These are phyloP conservation scores for Oryza australiensis DNA, from an alignment of 176 grass and related monocot species.

Conservation along the genomic window DNA sequence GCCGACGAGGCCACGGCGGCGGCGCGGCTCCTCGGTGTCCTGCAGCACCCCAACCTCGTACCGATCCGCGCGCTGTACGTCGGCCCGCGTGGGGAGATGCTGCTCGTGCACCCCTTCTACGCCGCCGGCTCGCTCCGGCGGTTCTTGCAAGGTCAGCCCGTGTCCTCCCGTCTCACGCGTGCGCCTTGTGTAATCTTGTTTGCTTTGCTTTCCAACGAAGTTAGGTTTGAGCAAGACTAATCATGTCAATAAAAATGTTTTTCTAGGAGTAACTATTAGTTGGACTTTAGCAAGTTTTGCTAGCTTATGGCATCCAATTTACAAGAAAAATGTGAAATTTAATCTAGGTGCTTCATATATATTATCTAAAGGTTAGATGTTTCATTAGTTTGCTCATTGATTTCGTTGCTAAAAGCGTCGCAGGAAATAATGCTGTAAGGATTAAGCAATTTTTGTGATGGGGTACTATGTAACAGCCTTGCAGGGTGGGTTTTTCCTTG, in stretches of 20 bases:
- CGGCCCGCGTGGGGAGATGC: constrained; percentile 85
- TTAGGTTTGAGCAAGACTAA: constrained; percentile 19
- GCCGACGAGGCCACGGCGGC: constrained; percentile 54
- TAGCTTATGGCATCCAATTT: constrained; percentile 4
- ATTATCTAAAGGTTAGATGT: not conserved
- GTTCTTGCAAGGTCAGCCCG: constrained; percentile 60
- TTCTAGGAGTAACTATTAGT: not conserved
- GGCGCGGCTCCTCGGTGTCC: constrained; percentile 51
- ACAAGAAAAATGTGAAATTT: not conserved
- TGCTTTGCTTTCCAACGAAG: constrained; percentile 39
- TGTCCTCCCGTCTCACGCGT: not conserved
- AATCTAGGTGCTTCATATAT: not conserved
- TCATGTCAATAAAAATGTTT: constrained; percentile 27
- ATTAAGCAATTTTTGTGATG: constrained; percentile 17
- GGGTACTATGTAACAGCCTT: constrained; percentile 35
- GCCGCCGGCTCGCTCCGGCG: constrained; percentile 73
- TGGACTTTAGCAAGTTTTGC: not conserved
- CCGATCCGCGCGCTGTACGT: constrained; percentile 80
- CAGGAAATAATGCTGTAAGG: constrained; percentile 27
- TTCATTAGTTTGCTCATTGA: constrained; percentile 2
- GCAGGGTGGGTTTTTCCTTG: constrained; percentile 30
- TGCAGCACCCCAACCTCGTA: constrained; percentile 78
- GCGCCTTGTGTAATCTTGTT: not conserved
- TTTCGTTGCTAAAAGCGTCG: not conserved
- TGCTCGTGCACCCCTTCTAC: constrained; percentile 88